These are phyloP conservation scores for Naganishia liquefaciens DNA, from an alignment of 1,284 basidiomycete genomes.

Conservation along the genomic window DNA sequence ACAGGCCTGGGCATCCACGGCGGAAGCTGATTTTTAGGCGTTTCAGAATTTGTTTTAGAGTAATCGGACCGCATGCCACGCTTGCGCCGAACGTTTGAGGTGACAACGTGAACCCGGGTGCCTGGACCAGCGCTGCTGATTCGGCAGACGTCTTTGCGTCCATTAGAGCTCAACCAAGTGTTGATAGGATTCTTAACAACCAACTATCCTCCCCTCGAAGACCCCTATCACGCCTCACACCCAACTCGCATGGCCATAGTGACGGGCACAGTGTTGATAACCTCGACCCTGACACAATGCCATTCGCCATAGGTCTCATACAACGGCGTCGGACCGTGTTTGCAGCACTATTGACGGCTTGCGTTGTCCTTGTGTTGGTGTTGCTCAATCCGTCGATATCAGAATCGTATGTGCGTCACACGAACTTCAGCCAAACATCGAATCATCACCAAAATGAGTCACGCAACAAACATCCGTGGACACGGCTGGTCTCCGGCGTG, in stretches of 20 bases:
- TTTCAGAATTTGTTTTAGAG: no score
- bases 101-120: no score
- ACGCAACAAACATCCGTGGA: conserved; percentile 21
- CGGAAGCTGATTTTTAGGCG: no score
- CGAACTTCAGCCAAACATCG: background rate
- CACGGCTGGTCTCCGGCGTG: conserved; percentile 14
- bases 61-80: no score
- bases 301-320: conserved; percentile 7
- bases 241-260: background rate
- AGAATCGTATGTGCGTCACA: background rate
- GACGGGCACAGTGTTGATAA: background rate
- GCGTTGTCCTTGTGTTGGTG: background rate
- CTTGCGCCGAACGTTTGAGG: no score
- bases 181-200: no score
- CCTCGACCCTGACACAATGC: background rate
- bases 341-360: background rate
- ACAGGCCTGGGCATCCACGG: no score
- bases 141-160: no score
- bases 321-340: conserved; percentile 15
- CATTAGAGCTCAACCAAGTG: no score
- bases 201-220: no score
- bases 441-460: background rate
- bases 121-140: no score
- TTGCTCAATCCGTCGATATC: conserved; percentile 1
- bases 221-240: no score